Percentiles rank a stretch among this genome's conserved stretches.
Conservation (phyloP, 306 rosid species). For the Gynostemma pentaphyllum region DNA sequence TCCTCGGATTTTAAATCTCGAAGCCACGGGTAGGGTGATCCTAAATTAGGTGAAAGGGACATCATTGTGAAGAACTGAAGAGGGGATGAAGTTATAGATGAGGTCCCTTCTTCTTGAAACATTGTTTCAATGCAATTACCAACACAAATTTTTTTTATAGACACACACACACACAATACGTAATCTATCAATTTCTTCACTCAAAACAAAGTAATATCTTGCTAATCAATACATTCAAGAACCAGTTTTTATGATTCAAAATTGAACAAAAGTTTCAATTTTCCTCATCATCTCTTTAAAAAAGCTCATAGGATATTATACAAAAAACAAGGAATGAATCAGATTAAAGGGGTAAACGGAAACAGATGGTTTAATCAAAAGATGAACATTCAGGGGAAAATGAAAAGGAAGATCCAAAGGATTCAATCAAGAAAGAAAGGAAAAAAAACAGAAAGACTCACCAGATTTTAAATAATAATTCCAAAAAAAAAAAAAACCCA, state of each 20-base stretch:
- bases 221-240: not conserved
- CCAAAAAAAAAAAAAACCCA: conserved; percentile 32
- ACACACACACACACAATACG: no score
- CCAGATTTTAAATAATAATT: conserved; percentile 45
- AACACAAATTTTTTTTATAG: no score
- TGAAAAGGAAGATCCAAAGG: conserved; percentile 7
- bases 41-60: conserved; percentile 56
- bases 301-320: not conserved
- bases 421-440: not conserved
- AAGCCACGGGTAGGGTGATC: conserved; percentile 61
- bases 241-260: not conserved
- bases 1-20: conserved; percentile 67
- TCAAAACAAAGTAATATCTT: not conserved
- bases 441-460: conserved; percentile 25
- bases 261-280: not conserved
- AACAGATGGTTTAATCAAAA: not conserved
- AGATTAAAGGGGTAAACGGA: not conserved
- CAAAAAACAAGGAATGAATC: not conserved
- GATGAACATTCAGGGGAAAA: not conserved
- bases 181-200: conserved; percentile 7
- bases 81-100: conserved; percentile 50
- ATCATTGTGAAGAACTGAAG: conserved; percentile 52
- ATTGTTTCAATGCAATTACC: conserved; percentile 30
- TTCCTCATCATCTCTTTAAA: not conserved
- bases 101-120: conserved; percentile 68